Percentiles rank a stretch among this genome's conserved stretches.
Conservation (phyloP, 306 rosid species). For the Lathyrus tuberosus region DNA sequence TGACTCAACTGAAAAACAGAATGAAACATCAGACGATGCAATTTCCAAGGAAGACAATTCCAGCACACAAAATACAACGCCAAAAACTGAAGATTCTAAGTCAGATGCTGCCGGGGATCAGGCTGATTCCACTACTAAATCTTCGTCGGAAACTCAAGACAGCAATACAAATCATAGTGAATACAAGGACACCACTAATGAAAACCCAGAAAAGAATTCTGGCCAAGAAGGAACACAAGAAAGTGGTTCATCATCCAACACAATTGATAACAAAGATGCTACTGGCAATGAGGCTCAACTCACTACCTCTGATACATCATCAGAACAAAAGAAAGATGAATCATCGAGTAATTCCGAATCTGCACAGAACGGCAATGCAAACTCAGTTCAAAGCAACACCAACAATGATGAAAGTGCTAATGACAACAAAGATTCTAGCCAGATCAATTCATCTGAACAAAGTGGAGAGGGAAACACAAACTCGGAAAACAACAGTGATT, state of each 20-base stretch:
- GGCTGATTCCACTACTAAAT: constrained; percentile 45
- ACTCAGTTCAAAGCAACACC: constrained; percentile 47
- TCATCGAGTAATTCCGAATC: constrained; percentile 45
- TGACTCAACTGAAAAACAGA: constrained; percentile 43
- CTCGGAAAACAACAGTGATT: constrained; percentile 45
- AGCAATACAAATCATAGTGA: constrained; percentile 43
- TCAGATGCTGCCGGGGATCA: constrained; percentile 41
- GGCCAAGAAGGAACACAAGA: constrained; percentile 47
- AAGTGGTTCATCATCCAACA: constrained; percentile 42
- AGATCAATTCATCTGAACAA: constrained; percentile 47
- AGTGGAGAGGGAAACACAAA: constrained; percentile 48
- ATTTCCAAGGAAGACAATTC: constrained; percentile 50
- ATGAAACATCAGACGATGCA: constrained; percentile 45
- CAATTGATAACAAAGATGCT: constrained; percentile 45
- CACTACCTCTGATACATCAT: constrained; percentile 55
- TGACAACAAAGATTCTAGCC: constrained; percentile 41
- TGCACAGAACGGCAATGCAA: constrained; percentile 44
- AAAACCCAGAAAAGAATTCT: constrained; percentile 41
- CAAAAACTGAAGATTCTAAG: constrained; percentile 34
- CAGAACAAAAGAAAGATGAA: constrained; percentile 55
- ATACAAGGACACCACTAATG: constrained; percentile 44
- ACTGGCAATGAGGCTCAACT: constrained; percentile 50
- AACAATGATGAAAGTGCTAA: constrained; percentile 43
- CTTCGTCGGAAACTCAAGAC: constrained; percentile 42
- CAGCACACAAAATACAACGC: constrained; percentile 37